Evolutionary conservation across 257 asterid genomes (phyloP).

Genomic region (Buddleja alternifolia): DNA sequence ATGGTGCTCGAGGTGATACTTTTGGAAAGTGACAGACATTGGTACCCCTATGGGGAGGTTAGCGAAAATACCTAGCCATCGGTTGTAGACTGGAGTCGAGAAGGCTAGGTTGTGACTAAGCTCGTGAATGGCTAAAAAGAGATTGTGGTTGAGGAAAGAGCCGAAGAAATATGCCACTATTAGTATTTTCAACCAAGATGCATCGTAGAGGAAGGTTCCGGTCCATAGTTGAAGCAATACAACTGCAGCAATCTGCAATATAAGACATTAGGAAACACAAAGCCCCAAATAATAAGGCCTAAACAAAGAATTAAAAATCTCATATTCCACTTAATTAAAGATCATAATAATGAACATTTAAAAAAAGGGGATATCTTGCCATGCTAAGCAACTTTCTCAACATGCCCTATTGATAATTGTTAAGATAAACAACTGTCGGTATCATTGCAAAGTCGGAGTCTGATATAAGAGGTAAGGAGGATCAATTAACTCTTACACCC

Average conservation of each 20-base stretch:
- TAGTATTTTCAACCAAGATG: constrained; percentile 75
- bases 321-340: not conserved
- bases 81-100: constrained; percentile 76
- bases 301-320: not conserved
- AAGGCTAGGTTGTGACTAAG: constrained; percentile 96
- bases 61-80: constrained; percentile 90
- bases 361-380: not conserved
- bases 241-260: constrained; percentile 65
- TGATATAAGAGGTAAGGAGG: too few relatives aligned
- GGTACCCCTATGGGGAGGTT: constrained; percentile 96
- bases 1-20: constrained; percentile 97
- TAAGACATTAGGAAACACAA: not conserved
- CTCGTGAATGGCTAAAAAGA: constrained; percentile 93
- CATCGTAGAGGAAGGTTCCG: constrained; percentile 61
- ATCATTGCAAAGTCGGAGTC: too few relatives aligned
- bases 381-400: too few relatives aligned
- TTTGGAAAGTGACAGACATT: constrained; percentile 96
- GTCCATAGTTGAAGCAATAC: constrained; percentile 94
- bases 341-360: not conserved
- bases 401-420: too few relatives aligned
- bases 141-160: constrained; percentile 94
- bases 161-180: constrained; percentile 77
- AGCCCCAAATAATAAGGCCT: not conserved
- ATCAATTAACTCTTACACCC: too few relatives aligned
- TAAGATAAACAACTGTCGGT: too few relatives aligned